Evolutionary conservation across 306 rosid species (phyloP).

Genomic region (Nissolia schottii): DNA sequence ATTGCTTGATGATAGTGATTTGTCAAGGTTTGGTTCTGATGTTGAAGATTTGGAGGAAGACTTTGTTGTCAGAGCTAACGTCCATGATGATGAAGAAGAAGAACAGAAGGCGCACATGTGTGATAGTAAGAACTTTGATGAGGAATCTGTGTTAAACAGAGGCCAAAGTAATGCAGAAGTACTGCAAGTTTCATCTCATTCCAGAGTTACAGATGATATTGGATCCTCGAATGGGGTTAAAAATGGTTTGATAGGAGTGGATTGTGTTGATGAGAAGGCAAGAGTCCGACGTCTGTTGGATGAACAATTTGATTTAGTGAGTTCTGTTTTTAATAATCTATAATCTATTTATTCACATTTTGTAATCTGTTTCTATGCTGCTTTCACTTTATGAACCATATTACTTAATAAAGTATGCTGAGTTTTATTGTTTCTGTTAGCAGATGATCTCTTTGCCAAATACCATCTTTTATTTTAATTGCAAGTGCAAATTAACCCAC

Average conservation of each 20-base stretch:
- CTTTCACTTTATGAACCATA: background rate
- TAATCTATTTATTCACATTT: background rate
- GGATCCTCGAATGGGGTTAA: slow-evolving; percentile 19
- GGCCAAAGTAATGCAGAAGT: slow-evolving; percentile 10
- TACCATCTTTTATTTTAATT: background rate
- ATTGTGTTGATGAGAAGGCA: slow-evolving; percentile 40
- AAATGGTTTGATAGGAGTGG: slow-evolving; percentile 7
- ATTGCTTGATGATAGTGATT: slow-evolving; percentile 71
- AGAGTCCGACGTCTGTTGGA: slow-evolving; percentile 65
- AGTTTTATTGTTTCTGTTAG: background rate
- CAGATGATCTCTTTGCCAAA: background rate
- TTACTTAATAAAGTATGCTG: background rate
- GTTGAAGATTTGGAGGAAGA: slow-evolving; percentile 92
- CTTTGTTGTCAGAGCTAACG: slow-evolving; percentile 76
- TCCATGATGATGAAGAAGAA: slow-evolving; percentile 20
- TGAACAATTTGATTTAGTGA: slow-evolving; percentile 79
- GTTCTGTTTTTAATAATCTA: slow-evolving; percentile 20
- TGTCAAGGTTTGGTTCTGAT: slow-evolving; percentile 77
- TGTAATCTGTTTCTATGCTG: background rate
- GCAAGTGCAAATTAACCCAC: background rate
- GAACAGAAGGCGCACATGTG: slow-evolving; percentile 18
- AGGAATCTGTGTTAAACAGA: slow-evolving; percentile 18
- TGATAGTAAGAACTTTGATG: background rate
- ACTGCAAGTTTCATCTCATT: slow-evolving; percentile 18
- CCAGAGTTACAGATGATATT: slow-evolving; percentile 7